Evolutionary conservation across 306 rosid genomes (phyloP).

Genomic region (Fragaria vesca): DNA sequence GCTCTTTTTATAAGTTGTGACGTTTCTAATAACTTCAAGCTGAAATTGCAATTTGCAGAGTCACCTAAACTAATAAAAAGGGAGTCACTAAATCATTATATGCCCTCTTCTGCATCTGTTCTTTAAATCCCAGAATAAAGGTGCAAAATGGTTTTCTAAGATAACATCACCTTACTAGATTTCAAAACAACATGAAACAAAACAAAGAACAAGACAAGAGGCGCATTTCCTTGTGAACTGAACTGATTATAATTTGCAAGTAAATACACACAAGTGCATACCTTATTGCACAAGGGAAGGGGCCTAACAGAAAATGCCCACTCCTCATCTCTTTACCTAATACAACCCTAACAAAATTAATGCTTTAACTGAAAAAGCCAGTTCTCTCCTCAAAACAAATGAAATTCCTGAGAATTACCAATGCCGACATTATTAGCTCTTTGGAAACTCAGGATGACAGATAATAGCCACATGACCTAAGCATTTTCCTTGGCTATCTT

Average conservation of each 20-base stretch:
- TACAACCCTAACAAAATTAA: conserved; percentile 6
- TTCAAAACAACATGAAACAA: neutral
- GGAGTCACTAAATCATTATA: neutral
- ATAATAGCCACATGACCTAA: conserved; percentile 19
- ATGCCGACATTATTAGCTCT: neutral
- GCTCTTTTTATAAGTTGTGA: neutral
- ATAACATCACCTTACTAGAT: neutral
- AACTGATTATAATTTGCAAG: neutral
- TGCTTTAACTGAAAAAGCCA: neutral
- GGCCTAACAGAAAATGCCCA: neutral
- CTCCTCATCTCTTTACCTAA: neutral
- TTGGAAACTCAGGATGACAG: neutral
- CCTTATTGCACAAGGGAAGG: conserved; percentile 11
- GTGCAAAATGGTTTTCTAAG: neutral
- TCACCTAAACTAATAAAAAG: neutral
- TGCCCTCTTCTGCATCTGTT: neutral
- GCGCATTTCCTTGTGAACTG: neutral
- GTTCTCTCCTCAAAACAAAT: conserved; percentile 3
- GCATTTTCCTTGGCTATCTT: conserved; percentile 90
- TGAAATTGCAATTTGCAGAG: neutral
- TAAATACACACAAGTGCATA: conserved; percentile 8
- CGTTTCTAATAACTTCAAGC: neutral
- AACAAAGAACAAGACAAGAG: neutral
- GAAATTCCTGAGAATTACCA: conserved; percentile 1
- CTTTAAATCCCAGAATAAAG: too few species aligned